Conservation (phyloP, 2,329 filamentous ascomycete species). For the Botrytis pseudocinerea region DNA sequence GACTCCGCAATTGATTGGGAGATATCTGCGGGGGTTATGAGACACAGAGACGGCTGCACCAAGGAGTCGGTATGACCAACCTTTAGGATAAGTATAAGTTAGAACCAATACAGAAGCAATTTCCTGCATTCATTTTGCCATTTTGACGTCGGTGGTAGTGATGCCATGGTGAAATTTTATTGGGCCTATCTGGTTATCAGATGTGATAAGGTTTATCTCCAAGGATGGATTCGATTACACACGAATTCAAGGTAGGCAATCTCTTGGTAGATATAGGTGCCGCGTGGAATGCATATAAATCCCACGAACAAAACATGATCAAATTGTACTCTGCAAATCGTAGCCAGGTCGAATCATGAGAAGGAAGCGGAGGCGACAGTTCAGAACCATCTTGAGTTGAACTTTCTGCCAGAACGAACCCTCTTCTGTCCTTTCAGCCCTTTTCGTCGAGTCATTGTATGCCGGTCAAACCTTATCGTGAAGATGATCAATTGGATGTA, state of each 20-base stretch:
- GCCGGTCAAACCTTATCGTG: not conserved
- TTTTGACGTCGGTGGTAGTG: not conserved
- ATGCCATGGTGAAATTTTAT: not conserved
- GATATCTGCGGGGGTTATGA: not conserved
- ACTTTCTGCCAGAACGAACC: not conserved
- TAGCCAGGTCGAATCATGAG: not conserved
- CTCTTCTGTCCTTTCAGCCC: not conserved
- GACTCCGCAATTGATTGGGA: not conserved
- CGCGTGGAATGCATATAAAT: not conserved
- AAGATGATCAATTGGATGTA: not conserved
- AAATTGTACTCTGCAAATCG: not conserved
- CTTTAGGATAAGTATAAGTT: not conserved
- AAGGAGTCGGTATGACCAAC: not conserved
- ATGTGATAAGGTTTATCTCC: slow-evolving; percentile 22
- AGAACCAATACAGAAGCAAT: slow-evolving; percentile 7
- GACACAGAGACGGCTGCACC: not conserved
- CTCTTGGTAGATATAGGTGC: not conserved
- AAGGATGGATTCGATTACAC: slow-evolving; percentile 11
- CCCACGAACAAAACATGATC: not conserved
- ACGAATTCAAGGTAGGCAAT: not conserved
- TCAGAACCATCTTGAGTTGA: not conserved
- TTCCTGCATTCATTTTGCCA: not conserved
- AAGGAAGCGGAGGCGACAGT: not conserved
- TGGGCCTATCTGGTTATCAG: slow-evolving; percentile 1
- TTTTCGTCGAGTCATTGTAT: not conserved